phyloP scores from a whole-genome alignment of 345 rosid genomes.

The Salix udensis region DNA sequence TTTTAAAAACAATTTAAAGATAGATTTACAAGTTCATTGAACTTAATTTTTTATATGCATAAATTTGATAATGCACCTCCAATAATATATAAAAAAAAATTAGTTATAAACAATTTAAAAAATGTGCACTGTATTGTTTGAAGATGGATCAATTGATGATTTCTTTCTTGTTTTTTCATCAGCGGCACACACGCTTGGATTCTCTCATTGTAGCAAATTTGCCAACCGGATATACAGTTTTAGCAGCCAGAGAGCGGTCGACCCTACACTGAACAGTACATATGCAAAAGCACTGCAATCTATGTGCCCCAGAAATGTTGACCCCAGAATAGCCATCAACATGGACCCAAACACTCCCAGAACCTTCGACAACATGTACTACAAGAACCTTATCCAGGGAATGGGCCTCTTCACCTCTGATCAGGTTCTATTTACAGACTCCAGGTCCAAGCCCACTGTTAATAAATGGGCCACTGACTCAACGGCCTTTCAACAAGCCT shows the following conservation, averaged over 20 bases:
- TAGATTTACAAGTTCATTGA: too few species aligned
- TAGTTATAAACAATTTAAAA: too few species aligned
- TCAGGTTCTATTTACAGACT: constrained; percentile 57
- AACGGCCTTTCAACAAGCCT: constrained; percentile 57
- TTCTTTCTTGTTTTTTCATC: not conserved
- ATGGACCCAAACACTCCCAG: constrained; percentile 75
- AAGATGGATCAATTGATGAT: not conserved
- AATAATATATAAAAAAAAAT: too few species aligned
- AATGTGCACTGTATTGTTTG: too few species aligned
- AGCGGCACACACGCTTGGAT: constrained; percentile 81
- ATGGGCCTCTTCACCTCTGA: constrained; percentile 72
- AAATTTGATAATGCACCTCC: too few species aligned
- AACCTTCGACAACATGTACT: constrained; percentile 76
- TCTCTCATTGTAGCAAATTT: constrained; percentile 70
- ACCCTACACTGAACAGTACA: constrained; percentile 46
- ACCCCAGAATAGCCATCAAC: constrained; percentile 68
- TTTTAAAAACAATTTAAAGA: too few species aligned
- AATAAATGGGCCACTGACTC: constrained; percentile 46
- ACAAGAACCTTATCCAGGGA: constrained; percentile 61
- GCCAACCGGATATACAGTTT: constrained; percentile 60
- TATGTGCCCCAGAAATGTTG: constrained; percentile 64
- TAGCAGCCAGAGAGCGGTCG: not conserved
- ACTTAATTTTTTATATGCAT: too few species aligned
- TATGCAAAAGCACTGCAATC: constrained; percentile 57
- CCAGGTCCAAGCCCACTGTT: constrained; percentile 57